A percentile compares a stretch with the other conserved stretches of the same genome.
Conservation (phyloP, 768 basidiomycete genomes). For the Xerocomus potaroensis region DNA sequence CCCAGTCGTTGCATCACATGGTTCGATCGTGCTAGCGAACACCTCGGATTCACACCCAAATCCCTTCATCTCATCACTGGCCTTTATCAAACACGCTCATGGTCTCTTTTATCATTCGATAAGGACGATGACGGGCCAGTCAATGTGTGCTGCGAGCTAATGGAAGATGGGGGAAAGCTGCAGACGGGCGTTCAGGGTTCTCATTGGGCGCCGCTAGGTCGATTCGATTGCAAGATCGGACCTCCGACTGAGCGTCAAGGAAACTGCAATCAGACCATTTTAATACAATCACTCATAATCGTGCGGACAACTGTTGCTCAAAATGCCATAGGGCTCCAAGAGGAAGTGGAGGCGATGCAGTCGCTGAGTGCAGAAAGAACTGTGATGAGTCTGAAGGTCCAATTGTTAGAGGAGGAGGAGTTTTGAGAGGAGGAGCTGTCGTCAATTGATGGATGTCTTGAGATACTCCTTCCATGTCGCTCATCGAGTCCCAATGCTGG, state of each 20-base stretch:
- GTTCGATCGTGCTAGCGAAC: background rate
- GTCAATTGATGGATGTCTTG: too few species aligned
- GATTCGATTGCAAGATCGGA: background rate
- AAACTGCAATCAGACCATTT: background rate
- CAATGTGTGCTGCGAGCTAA: background rate
- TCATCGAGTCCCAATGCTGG: too few species aligned
- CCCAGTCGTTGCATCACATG: background rate
- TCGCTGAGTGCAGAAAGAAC: too few species aligned
- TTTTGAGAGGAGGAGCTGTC: too few species aligned
- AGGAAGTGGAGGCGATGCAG: too few species aligned
- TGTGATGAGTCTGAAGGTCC: too few species aligned
- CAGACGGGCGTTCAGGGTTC: background rate
- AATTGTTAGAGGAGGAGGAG: too few species aligned
- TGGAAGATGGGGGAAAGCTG: background rate
- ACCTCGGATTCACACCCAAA: background rate
- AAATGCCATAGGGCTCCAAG: too few species aligned
- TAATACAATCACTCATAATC: constrained; percentile 1
- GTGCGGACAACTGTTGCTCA: too few species aligned
- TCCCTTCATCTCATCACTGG: background rate
- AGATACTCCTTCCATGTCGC: too few species aligned
- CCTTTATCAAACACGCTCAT: background rate
- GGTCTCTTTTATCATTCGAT: background rate
- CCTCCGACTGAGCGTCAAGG: background rate
- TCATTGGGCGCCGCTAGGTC: background rate
- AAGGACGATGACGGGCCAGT: background rate